These are phyloP conservation scores for Diplodia mutila DNA, from an alignment of 2,329 filamentous ascomycete species.

Conservation along the genomic window DNA sequence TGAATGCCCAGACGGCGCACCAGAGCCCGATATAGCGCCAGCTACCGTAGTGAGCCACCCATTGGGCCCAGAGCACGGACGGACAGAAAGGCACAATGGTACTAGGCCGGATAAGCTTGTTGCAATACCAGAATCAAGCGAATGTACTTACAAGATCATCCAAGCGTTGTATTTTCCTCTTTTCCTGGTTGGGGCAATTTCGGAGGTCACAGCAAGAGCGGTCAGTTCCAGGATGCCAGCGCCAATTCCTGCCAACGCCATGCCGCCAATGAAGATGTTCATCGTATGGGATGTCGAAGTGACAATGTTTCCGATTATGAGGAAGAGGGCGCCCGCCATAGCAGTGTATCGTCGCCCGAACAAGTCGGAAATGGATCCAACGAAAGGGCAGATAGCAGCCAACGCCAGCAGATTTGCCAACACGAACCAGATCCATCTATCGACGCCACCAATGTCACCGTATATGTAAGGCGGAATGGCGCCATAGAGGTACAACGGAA, in stretches of 20 bases:
- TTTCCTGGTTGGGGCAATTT: constrained; percentile 22
- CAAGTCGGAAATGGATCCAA: constrained; percentile 42
- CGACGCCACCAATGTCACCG: constrained; percentile 57
- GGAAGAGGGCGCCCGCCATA: constrained; percentile 36
- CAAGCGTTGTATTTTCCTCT: constrained; percentile 23
- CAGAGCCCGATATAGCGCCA: constrained; percentile 43
- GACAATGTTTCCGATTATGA: constrained; percentile 27
- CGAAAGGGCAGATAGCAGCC: constrained; percentile 38
- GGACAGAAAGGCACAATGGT: constrained; percentile 43
- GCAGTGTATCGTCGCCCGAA: constrained; percentile 43
- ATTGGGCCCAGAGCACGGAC: constrained; percentile 37
- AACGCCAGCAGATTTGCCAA: constrained; percentile 53
- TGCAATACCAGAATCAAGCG: neutral
- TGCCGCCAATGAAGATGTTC: constrained; percentile 40
- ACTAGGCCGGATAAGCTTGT: neutral
- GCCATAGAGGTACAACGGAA: constrained; percentile 53
- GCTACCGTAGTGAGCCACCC: constrained; percentile 35
- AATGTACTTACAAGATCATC: constrained; percentile 14
- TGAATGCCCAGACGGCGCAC: constrained; percentile 33
- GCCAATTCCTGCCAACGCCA: constrained; percentile 40
- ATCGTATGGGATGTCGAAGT: constrained; percentile 37
- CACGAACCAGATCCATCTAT: constrained; percentile 57
- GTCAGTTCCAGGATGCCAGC: constrained; percentile 42
- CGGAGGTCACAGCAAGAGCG: constrained; percentile 35
- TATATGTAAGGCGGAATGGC: constrained; percentile 53